These are phyloP conservation scores for Calocera cornea DNA, from an alignment of 768 basidiomycete genomes.

Conservation along the genomic window DNA sequence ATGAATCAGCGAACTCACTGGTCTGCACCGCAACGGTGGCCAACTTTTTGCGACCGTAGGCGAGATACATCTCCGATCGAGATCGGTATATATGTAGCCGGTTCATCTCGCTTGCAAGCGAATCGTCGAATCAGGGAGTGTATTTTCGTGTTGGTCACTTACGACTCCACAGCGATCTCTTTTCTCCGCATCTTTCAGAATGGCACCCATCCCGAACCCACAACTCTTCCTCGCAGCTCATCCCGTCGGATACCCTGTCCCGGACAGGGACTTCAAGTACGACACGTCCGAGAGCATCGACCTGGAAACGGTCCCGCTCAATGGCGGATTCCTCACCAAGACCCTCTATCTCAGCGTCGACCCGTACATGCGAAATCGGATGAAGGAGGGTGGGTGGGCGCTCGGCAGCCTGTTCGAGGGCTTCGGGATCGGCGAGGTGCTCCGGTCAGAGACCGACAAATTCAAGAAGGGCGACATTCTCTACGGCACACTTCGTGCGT, in stretches of 20 bases:
- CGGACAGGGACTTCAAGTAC: constrained; percentile 34
- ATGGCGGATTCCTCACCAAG: constrained; percentile 40
- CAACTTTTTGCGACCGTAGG: no score
- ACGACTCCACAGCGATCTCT: no score
- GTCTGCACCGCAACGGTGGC: no score
- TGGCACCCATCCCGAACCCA: background rate
- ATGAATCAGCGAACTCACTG: no score
- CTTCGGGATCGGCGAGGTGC: constrained; percentile 29
- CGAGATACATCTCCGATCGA: no score
- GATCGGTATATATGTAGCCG: no score
- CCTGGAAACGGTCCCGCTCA: constrained; percentile 31
- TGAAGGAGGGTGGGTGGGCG: constrained; percentile 24
- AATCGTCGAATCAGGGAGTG: no score
- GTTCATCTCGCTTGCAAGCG: no score
- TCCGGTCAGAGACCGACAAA: constrained; percentile 29
- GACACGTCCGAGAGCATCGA: constrained; percentile 38
- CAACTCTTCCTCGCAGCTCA: background rate
- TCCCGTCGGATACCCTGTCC: constrained; percentile 9
- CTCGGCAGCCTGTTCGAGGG: constrained; percentile 23
- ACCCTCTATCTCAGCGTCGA: constrained; percentile 36
- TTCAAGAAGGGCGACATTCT: constrained; percentile 32
- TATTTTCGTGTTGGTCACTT: no score
- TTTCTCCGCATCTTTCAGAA: background rate
- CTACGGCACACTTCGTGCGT: constrained; percentile 22
- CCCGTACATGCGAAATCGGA: constrained; percentile 31